These are phyloP conservation scores for Stachybotrys chlorohalonatus DNA, from an alignment of 2,329 filamentous ascomycete species.

Conservation along the genomic window DNA sequence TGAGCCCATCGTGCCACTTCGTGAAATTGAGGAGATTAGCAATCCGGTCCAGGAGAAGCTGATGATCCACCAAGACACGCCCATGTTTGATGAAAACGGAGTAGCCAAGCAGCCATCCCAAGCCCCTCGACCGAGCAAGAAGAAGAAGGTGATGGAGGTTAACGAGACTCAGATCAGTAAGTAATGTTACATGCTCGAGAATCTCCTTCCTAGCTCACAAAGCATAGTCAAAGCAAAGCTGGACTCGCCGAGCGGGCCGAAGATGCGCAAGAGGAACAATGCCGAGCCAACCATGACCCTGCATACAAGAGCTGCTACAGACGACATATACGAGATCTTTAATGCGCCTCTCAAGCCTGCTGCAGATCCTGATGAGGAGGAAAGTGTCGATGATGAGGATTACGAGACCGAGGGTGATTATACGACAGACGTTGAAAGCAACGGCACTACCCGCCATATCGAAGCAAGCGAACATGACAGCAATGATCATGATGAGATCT, in stretches of 20 bases:
- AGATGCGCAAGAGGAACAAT: slow-evolving; percentile 66
- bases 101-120: slow-evolving; percentile 33
- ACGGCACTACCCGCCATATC: slow-evolving; percentile 64
- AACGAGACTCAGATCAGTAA: slow-evolving; percentile 89
- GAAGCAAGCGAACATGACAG: slow-evolving; percentile 25
- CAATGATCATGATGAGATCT: slow-evolving; percentile 35
- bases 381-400: slow-evolving; percentile 52
- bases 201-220: neutral
- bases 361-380: slow-evolving; percentile 21
- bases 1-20: slow-evolving; percentile 14
- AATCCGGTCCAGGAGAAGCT: slow-evolving; percentile 13
- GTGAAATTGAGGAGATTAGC: slow-evolving; percentile 21
- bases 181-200: slow-evolving; percentile 19
- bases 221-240: slow-evolving; percentile 78
- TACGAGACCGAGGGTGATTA: slow-evolving; percentile 69
- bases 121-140: slow-evolving; percentile 44
- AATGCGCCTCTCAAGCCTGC: slow-evolving; percentile 56
- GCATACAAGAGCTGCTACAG: slow-evolving; percentile 87
- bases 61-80: slow-evolving; percentile 15
- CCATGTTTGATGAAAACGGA: slow-evolving; percentile 52
- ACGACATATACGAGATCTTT: slow-evolving; percentile 96
- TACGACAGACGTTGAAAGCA: slow-evolving; percentile 79
- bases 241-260: slow-evolving; percentile 79
- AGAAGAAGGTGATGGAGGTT: slow-evolving; percentile 74
- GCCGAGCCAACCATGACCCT: slow-evolving; percentile 96